phyloP scores from a whole-genome alignment of 257 asterid species.

The Solanum neorickii region DNA sequence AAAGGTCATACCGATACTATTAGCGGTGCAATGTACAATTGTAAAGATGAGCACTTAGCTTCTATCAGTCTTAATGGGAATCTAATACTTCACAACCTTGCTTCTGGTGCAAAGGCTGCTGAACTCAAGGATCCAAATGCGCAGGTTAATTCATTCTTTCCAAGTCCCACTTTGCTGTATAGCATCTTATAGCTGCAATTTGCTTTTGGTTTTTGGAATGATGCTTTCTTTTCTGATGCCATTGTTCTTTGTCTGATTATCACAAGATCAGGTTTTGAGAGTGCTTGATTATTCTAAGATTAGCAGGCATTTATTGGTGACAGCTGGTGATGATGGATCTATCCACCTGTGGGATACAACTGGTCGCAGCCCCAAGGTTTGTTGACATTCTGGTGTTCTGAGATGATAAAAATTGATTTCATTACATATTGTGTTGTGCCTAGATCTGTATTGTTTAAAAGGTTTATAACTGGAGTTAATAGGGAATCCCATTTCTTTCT shows the following conservation, averaged over 20 bases:
- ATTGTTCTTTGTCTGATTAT: slow-evolving; percentile 14
- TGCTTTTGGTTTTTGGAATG: slow-evolving; percentile 1
- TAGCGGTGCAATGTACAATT: slow-evolving; percentile 85
- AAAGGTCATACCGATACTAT: slow-evolving; percentile 90
- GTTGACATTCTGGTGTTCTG: slow-evolving; percentile 3
- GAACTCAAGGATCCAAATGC: slow-evolving; percentile 90
- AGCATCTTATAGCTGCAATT: slow-evolving; percentile 1
- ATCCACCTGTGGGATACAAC: slow-evolving; percentile 97
- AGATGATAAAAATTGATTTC: slow-evolving; percentile 4
- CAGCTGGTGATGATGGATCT: slow-evolving; percentile 99
- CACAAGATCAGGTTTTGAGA: slow-evolving; percentile 70
- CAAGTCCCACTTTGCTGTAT: background rate
- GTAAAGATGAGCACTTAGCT: slow-evolving; percentile 97
- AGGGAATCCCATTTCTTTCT: background rate
- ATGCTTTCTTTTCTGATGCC: slow-evolving; percentile 14
- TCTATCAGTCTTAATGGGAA: slow-evolving; percentile 92
- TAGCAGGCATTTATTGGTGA: slow-evolving; percentile 94
- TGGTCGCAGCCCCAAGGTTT: slow-evolving; percentile 88
- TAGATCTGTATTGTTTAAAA: background rate
- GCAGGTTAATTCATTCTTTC: slow-evolving; percentile 50
- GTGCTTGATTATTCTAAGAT: slow-evolving; percentile 90
- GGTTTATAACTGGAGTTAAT: background rate
- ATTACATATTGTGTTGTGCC: background rate
- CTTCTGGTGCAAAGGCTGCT: slow-evolving; percentile 88
- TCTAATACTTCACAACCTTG: slow-evolving; percentile 92